Conservation (phyloP, 1,139 yeast genomes). For the Pneumocystis murina region DNA sequence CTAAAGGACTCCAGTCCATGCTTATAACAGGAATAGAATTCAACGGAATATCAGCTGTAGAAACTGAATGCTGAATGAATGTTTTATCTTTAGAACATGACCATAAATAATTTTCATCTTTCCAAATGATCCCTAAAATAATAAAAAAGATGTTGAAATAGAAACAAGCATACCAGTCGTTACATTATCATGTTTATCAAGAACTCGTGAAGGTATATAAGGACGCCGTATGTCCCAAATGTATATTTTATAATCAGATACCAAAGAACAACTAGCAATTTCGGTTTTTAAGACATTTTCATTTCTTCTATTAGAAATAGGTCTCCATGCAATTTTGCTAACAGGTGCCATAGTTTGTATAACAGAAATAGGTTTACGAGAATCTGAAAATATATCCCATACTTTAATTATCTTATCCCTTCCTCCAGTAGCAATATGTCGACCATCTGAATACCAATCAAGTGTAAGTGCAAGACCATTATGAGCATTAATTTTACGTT, state of each 20-base stretch:
- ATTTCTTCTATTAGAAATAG: conserved; percentile 16
- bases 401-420: conserved; percentile 72
- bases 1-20: conserved; percentile 40
- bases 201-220: conserved; percentile 55
- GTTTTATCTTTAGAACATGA: conserved; percentile 40
- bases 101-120: conserved; percentile 37
- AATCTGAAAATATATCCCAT: conserved; percentile 46
- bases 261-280: conserved; percentile 58
- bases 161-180: conserved; percentile 32
- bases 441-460: conserved; percentile 76
- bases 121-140: conserved; percentile 23
- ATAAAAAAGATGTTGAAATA: background rate
- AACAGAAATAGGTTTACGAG: conserved; percentile 51
- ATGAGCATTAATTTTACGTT: conserved; percentile 71
- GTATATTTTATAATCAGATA: conserved; percentile 56
- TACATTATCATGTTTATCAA: conserved; percentile 38
- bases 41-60: conserved; percentile 35
- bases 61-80: conserved; percentile 42
- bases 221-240: conserved; percentile 62
- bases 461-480: conserved; percentile 80
- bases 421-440: conserved; percentile 81
- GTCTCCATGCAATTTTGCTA: conserved; percentile 55
- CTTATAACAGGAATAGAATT: conserved; percentile 41
- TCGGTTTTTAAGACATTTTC: conserved; percentile 24
- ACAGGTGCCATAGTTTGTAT: conserved; percentile 67